These are phyloP conservation scores for Pseudogymnoascus sp. DNA, from an alignment of 2,329 filamentous ascomycete species.

Conservation along the genomic window DNA sequence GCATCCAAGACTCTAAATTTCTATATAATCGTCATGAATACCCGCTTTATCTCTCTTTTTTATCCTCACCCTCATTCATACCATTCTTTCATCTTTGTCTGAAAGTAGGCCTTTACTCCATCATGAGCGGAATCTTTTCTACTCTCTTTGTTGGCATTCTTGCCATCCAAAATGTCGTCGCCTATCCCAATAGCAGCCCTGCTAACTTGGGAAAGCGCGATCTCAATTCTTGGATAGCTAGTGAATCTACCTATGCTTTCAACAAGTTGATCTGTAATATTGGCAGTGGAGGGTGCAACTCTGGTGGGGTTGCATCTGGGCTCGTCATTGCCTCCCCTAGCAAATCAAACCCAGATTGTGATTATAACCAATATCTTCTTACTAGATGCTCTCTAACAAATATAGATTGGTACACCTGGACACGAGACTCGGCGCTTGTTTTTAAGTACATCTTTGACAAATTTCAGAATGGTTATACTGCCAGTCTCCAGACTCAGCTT, in stretches of 20 bases:
- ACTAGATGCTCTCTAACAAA: slow-evolving; percentile 5
- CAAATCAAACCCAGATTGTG: slow-evolving; percentile 48
- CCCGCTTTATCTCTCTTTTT: too few relatives aligned
- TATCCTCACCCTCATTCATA: too few relatives aligned
- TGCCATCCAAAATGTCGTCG: too few relatives aligned
- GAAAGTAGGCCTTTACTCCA: too few relatives aligned
- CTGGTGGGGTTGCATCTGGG: slow-evolving; percentile 30
- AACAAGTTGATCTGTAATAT: background rate
- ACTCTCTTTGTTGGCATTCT: too few relatives aligned
- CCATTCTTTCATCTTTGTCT: too few relatives aligned
- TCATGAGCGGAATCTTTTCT: too few relatives aligned
- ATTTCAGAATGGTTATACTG: slow-evolving; percentile 44
- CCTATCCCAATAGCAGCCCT: too few relatives aligned
- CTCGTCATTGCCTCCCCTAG: slow-evolving; percentile 51
- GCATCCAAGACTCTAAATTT: too few relatives aligned
- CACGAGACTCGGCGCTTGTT: slow-evolving; percentile 62
- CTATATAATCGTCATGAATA: too few relatives aligned
- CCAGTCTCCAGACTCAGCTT: slow-evolving; percentile 46
- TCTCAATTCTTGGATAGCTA: too few relatives aligned
- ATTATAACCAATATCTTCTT: slow-evolving; percentile 11
- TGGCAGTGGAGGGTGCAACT: background rate
- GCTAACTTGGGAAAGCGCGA: too few relatives aligned
- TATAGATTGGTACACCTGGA: slow-evolving; percentile 72
- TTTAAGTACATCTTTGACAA: slow-evolving; percentile 63
- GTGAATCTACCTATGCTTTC: background rate